Percentiles rank a stretch among this genome's conserved stretches.
phyloP scores from a whole-genome alignment of 805 yeast genomes.

The Saturnispora galanensis region DNA sequence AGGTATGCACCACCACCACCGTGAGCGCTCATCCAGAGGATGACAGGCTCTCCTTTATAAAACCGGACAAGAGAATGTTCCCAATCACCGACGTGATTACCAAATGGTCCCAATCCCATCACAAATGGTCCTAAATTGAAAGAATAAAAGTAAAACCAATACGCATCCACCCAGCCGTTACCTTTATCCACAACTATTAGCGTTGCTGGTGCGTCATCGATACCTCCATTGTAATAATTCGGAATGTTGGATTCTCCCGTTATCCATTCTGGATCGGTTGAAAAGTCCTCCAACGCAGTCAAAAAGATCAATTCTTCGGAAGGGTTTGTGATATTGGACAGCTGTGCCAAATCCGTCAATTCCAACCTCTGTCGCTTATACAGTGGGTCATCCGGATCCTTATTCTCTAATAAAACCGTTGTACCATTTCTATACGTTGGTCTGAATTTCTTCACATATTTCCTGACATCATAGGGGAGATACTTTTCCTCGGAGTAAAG shows the following conservation, averaged over 20 bases:
- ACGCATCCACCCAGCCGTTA: slow-evolving; percentile 90
- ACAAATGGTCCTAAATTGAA: slow-evolving; percentile 94
- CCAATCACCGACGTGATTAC: slow-evolving; percentile 98
- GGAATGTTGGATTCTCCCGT: slow-evolving; percentile 67
- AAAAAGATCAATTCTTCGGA: slow-evolving; percentile 37
- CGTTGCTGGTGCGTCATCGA: slow-evolving; percentile 69
- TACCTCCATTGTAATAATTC: slow-evolving; percentile 57
- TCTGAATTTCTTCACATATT: slow-evolving; percentile 59
- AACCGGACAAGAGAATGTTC: slow-evolving; percentile 87
- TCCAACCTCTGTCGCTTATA: slow-evolving; percentile 13
- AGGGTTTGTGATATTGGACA: slow-evolving; percentile 21
- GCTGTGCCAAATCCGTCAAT: slow-evolving; percentile 27
- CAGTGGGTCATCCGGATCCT: slow-evolving; percentile 10
- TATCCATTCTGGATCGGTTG: slow-evolving; percentile 70
- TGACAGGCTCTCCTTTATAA: slow-evolving; percentile 66
- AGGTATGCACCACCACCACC: slow-evolving; percentile 92
- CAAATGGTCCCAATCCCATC: slow-evolving; percentile 96
- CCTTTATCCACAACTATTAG: slow-evolving; percentile 85
- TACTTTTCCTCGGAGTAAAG: slow-evolving; percentile 83
- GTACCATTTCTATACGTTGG: slow-evolving; percentile 45
- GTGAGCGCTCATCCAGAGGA: slow-evolving; percentile 96
- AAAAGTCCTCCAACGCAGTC: slow-evolving; percentile 64
- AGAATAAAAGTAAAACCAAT: slow-evolving; percentile 92
- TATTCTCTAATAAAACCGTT: slow-evolving; percentile 20
- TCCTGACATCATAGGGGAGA: slow-evolving; percentile 69